Percentiles rank a stretch among this genome's conserved stretches.
Evolutionary conservation across 257 asterid genomes (phyloP).

Genomic region (Fraxinus americana): DNA sequence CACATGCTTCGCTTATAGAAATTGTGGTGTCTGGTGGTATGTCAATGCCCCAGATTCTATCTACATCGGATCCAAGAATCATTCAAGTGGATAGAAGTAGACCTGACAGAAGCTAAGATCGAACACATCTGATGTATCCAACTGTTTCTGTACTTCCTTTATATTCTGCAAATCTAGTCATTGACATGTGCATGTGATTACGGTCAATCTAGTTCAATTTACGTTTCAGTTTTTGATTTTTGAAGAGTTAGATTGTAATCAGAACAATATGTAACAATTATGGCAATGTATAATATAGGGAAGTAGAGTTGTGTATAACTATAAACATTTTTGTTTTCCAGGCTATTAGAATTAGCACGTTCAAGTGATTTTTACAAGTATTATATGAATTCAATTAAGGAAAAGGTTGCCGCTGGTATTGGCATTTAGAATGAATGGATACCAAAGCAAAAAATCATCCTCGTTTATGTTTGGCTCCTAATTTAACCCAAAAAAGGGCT

Average conservation of each 20-base stretch:
- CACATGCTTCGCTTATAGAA: slow-evolving; percentile 33
- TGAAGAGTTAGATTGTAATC: slow-evolving; percentile 22
- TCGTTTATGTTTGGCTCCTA: too few species aligned
- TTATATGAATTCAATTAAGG: neutral
- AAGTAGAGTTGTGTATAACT: neutral
- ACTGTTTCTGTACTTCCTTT: slow-evolving; percentile 8
- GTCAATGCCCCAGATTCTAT: slow-evolving; percentile 55
- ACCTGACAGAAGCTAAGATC: slow-evolving; percentile 31
- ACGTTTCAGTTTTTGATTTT: slow-evolving; percentile 14
- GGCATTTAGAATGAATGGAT: neutral
- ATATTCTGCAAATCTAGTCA: slow-evolving; percentile 12
- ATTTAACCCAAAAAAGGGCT: too few species aligned
- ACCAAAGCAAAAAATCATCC: neutral
- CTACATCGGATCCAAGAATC: slow-evolving; percentile 39
- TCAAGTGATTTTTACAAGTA: neutral
- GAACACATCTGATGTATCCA: slow-evolving; percentile 17
- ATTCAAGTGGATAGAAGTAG: slow-evolving; percentile 34
- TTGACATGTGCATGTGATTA: neutral
- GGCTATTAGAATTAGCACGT: neutral
- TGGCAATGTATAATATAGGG: slow-evolving; percentile 26
- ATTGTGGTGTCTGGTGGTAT: slow-evolving; percentile 59
- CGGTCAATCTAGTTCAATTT: neutral
- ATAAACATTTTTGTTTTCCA: neutral
- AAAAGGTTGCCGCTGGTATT: neutral
- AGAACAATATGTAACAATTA: slow-evolving; percentile 14